Base-by-base conservation (phyloP, 2,329 filamentous ascomycete species). In the Aureobasidium zeae region DNA sequence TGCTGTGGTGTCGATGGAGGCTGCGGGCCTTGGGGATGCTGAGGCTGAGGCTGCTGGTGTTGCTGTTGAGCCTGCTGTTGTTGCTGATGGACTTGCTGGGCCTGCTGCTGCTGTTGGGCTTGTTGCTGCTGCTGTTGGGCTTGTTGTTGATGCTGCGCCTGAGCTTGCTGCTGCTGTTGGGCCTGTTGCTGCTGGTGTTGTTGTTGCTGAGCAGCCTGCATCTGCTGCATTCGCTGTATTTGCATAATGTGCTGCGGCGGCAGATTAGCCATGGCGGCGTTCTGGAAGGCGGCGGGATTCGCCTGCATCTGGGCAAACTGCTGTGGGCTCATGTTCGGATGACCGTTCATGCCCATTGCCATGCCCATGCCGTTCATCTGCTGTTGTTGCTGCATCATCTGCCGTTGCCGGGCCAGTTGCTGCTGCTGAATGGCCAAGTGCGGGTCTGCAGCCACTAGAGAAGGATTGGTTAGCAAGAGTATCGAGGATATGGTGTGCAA, bases 251-350 rank as follows among this genome's bases (percentile, higher is more conserved):
- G 48, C 13, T 52, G 50, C 4, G 48, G 45, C 35, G 38, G 49
- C 20, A 51, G 36, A 8, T 35, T 28, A 2, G 45, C 45, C 32
- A 47, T 44, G 13, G 26, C 29, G 7, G 31, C 20, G 11, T 37
- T 39, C 17, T 48, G 42, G 21, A 50, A 47, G 20, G 25, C 38
- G 20, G 25, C 38, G 25, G 48, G 48, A 30, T 49, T 49, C 12
- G n/a, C 31, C 25, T 73, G 63, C 53, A 77, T 67, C 32, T 71
- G 69, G 33, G 70, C 64, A 24, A 74, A 60, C 53, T 76, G 74
- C 47, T 73, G 70, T 16, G 61, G 63, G 34, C 61, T 73, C 56
- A 77, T 69, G 47, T 64, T 62, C 41, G 60, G 53, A 60, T 52
- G 73, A 3, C 66, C 69, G 57, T 79, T 74, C 25, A 66, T 72